These are phyloP conservation scores for Symbiodinium pilosum DNA, from an alignment of 73 alveolate species.

Conservation along the genomic window DNA sequence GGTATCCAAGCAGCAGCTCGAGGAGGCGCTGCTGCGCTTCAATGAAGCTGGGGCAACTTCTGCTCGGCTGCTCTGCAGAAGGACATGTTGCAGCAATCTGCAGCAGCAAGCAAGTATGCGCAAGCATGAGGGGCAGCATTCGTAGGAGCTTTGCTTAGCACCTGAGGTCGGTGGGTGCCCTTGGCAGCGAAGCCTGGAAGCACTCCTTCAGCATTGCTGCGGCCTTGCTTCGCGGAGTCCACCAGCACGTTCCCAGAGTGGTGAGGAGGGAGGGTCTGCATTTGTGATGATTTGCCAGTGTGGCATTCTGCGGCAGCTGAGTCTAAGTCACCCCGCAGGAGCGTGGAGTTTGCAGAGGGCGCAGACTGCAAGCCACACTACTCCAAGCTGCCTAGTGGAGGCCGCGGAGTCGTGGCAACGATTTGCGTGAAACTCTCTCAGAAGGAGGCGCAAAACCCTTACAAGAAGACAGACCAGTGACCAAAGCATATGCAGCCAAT, in stretches of 20 bases:
- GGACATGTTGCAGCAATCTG: no score
- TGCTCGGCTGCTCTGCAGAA: not conserved
- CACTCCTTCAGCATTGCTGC: slow-evolving; percentile 78
- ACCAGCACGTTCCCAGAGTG: slow-evolving; percentile 58
- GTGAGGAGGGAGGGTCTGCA: slow-evolving; percentile 32
- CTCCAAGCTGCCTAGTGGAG: slow-evolving; percentile 65
- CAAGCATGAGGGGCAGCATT: no score
- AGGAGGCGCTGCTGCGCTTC: slow-evolving; percentile 67
- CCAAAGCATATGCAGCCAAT: not conserved
- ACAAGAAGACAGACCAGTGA: no score
- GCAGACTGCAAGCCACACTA: slow-evolving; percentile 66
- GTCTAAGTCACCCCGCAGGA: not conserved
- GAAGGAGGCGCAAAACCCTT: slow-evolving; percentile 20
- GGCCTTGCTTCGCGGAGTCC: slow-evolving; percentile 52
- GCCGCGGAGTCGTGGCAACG: slow-evolving; percentile 57
- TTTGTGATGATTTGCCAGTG: no score
- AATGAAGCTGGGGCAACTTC: slow-evolving; percentile 53
- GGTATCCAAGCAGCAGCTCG: slow-evolving; percentile 81
- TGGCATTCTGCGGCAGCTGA: not conserved
- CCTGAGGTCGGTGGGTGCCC: not conserved
- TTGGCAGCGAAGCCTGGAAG: slow-evolving; percentile 59
- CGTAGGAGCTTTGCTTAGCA: no score
- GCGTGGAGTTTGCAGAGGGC: slow-evolving; percentile 87
- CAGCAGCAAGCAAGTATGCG: no score
- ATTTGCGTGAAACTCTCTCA: slow-evolving; percentile 88